Base-by-base conservation (phyloP, 768 basidiomycete genomes). In the Tylopilus plumbeoviolaceoides region DNA sequence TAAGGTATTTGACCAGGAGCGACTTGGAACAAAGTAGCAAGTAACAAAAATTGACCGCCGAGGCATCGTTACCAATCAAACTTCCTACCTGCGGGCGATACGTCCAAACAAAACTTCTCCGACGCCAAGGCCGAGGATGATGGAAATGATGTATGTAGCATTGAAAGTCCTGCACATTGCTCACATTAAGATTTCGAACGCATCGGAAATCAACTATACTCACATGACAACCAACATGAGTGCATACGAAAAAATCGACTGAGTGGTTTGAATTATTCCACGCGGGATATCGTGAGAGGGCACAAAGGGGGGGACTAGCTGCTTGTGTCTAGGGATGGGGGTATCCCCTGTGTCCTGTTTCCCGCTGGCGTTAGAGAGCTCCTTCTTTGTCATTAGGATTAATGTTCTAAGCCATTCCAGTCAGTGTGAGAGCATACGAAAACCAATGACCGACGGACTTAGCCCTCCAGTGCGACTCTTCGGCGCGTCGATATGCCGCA, bases 221-320 rank as follows among this genome's bases (percentile, higher is more conserved):
- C 68, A 91, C 89, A 92, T 91, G 61, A 89, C 77, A 9, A 80
- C 82, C 64, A 92, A 68, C 92, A 95, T 95, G 51, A 95, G 77
- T 5, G 75, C 58, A 59, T 90, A 95, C 23, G 71, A 72, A 20
- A 94, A 61, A 20, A 82, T 67, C 39, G 82, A 75, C 53, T 91
- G 89, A 18, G 83, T 51, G 9, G 79, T 79, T 56, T 84, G 81
- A 39, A 91, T 60, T 2, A 78, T 63, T 1, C 91, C 91, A 35
- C 92, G 81, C 1, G 82, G 77, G 7, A 89, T 59, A 66, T 95
- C 93, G 56, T 87, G 82, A 17, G 75, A 70, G 23, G 74, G 67
- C 25, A 81, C 74, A 71, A 94, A 95, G 0, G 89, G 87, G 1
- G 83, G 59, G 8, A 60, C 72, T 10, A 77, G 66, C 23, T 71